Base-by-base conservation (phyloP, 1,284 basidiomycete species). In the Cutaneotrichosporon sp. region DNA sequence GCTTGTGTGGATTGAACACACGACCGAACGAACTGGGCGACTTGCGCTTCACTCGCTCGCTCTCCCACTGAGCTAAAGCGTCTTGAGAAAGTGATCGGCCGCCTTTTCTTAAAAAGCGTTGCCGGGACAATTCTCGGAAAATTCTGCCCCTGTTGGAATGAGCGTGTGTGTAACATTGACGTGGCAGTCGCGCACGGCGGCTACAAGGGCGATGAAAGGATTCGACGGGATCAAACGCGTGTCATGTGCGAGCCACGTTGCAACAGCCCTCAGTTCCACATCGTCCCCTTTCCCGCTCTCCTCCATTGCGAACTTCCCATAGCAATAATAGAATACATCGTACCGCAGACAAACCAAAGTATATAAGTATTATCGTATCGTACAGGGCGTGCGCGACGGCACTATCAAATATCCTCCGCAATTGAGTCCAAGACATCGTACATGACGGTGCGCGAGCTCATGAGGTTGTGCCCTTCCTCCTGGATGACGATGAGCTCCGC, bases 371-470 rank as follows among this genome's bases (percentile, higher is more conserved):
- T 41, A 41, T 24, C 9, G 19, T 26, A 41, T 25, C 5, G 22
- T 41, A 41, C 38, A 41, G n/a, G 5, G 22, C 27, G 6, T 14
- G 9, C 24, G n/a, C 38, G 16, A 24, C n/a, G 22, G 7, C 11
- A 41, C 12, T 24, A 41, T 41, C 41, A 49, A 20, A 39, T 39
- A 20, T 79, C 78, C 27, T 61, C 60, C 16, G 70, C 71, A 25
- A 80, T 68, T 51, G 70, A 71, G 70, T 94, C 89, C 43, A 97
- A 77, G 17, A 90, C 88, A 60, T 94, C 89, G 32, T 92, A 82
- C 64, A 97, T 88, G 41, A 92, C 88, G 52, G 80, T 80, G 63
- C 85, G 85, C 67, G 84, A 86, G 73, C 90, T 94, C 90, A 97
- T 91, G 60, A 97, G 78, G 42, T 85, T 85, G 72, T 97, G 93